phyloP scores from a whole-genome alignment of 2,329 filamentous ascomycete species.

The Taxawa tesnikishii region DNA sequence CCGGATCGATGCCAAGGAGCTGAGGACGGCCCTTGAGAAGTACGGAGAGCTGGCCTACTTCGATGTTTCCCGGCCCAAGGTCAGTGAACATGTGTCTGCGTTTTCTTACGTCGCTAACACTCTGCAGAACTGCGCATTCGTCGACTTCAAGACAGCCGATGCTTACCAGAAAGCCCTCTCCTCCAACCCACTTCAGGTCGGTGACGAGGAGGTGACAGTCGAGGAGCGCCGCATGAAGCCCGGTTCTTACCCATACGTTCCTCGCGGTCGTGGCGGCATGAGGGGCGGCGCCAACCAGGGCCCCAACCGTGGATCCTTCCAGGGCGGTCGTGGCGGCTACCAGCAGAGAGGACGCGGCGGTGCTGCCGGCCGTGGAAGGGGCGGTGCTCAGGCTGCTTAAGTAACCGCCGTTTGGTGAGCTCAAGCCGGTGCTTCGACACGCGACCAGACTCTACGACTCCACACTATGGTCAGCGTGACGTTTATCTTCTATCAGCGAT shows the following conservation, averaged over 20 bases:
- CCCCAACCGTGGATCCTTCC: slow-evolving; percentile 60
- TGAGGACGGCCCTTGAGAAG: slow-evolving; percentile 58
- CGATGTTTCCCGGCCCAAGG: slow-evolving; percentile 61
- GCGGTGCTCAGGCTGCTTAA: slow-evolving; percentile 12
- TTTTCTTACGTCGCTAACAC: background rate
- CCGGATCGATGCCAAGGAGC: slow-evolving; percentile 63
- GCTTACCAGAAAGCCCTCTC: slow-evolving; percentile 73
- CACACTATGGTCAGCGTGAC: too few species aligned
- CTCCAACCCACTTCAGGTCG: slow-evolving; percentile 76
- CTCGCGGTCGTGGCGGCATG: slow-evolving; percentile 25
- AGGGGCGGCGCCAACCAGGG: slow-evolving; percentile 29
- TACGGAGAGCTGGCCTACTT: slow-evolving; percentile 55
- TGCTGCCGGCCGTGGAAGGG: slow-evolving; percentile 13
- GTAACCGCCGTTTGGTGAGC: too few species aligned
- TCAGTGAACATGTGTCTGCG: slow-evolving; percentile 29
- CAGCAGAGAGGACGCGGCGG: slow-evolving; percentile 26
- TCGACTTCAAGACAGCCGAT: slow-evolving; percentile 74
- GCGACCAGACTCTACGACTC: too few species aligned
- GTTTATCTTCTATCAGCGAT: too few species aligned
- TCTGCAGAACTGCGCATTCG: slow-evolving; percentile 82
- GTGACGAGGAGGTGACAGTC: slow-evolving; percentile 69
- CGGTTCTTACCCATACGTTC: slow-evolving; percentile 21
- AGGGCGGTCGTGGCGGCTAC: slow-evolving; percentile 51
- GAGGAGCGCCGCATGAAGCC: slow-evolving; percentile 68
- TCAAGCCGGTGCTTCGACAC: too few species aligned